A percentile compares a stretch with the other conserved stretches of the same genome.
These are phyloP conservation scores for Septoria linicola DNA, from an alignment of 2,329 filamentous ascomycete species.

Conservation along the genomic window DNA sequence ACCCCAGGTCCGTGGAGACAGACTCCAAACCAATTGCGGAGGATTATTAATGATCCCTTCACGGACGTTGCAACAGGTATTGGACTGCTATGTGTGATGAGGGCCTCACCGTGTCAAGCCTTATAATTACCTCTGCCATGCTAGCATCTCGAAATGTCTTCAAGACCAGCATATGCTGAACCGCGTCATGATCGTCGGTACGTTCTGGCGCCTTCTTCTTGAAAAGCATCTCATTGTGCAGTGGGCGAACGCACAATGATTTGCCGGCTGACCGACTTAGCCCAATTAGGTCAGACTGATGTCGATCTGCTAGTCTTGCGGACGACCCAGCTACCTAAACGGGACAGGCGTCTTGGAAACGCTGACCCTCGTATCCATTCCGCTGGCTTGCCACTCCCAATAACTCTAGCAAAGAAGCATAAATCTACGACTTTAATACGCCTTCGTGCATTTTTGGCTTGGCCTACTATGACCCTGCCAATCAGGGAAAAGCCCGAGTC, in stretches of 20 bases:
- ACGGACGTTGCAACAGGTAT: too few relatives aligned
- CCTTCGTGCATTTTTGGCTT: not conserved
- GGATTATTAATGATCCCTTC: too few relatives aligned
- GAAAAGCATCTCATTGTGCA: not conserved
- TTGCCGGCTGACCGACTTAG: slow-evolving; percentile 6
- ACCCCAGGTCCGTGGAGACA: too few relatives aligned
- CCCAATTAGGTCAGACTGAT: not conserved
- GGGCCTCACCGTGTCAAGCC: too few relatives aligned
- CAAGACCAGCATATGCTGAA: too few relatives aligned
- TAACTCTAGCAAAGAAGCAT: slow-evolving; percentile 18
- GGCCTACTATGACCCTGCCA: not conserved
- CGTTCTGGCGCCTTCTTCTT: too few relatives aligned
- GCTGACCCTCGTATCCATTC: slow-evolving; percentile 2
- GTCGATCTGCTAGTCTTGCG: slow-evolving; percentile 1
- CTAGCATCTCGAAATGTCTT: too few relatives aligned
- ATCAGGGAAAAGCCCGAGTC: not conserved
- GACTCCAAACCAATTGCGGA: too few relatives aligned
- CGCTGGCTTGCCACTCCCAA: slow-evolving; percentile 9
- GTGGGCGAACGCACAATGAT: slow-evolving; percentile 9
- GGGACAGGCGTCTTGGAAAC: not conserved
- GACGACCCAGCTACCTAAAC: not conserved
- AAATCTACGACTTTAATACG: not conserved
- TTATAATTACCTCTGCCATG: too few relatives aligned
- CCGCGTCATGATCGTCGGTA: too few relatives aligned
- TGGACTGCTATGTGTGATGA: too few relatives aligned